These are phyloP conservation scores for Kregervanrija fluxuum DNA, from an alignment of 805 yeast species.

Conservation along the genomic window DNA sequence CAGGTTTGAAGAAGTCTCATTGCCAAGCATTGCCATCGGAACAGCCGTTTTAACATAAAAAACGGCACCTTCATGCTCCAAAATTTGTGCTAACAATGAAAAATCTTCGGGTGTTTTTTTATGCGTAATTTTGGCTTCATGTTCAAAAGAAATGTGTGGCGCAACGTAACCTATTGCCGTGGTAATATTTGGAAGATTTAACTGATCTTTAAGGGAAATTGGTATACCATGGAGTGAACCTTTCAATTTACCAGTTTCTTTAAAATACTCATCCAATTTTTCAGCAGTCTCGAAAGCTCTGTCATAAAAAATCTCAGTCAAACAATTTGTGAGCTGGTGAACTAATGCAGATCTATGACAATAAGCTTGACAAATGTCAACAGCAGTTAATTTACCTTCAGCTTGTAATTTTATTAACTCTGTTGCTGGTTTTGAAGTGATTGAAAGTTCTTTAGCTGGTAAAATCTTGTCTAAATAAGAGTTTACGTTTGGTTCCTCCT, in stretches of 20 bases:
- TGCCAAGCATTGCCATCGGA: conserved; percentile 37
- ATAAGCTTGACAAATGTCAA: conserved; percentile 32
- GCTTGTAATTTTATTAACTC: conserved; percentile 23
- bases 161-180: conserved; percentile 35
- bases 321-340: conserved; percentile 37
- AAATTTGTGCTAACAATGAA: conserved; percentile 25
- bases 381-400: conserved; percentile 26
- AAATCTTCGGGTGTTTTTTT: conserved; percentile 24
- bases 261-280: conserved; percentile 31
- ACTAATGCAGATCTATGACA: conserved; percentile 36
- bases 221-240: conserved; percentile 43
- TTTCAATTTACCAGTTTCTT: conserved; percentile 26
- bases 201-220: conserved; percentile 39
- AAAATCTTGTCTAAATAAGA: conserved; percentile 16
- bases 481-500: conserved; percentile 21
- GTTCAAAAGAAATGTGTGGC: conserved; percentile 22
- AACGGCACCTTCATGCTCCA: conserved; percentile 33
- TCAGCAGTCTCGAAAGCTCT: conserved; percentile 33
- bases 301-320: conserved; percentile 35
- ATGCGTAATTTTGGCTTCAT: conserved; percentile 14
- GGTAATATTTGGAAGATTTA: conserved; percentile 31
- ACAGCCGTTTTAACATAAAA: conserved; percentile 38
- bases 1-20: conserved; percentile 33
- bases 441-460: conserved; percentile 17
- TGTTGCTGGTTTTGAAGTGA: conserved; percentile 16